Evolutionary conservation across 169 alveolate genomes (phyloP), one percentile per base, ranked within the genome.

Genomic region (Plasmodium reichenowi): DNA sequence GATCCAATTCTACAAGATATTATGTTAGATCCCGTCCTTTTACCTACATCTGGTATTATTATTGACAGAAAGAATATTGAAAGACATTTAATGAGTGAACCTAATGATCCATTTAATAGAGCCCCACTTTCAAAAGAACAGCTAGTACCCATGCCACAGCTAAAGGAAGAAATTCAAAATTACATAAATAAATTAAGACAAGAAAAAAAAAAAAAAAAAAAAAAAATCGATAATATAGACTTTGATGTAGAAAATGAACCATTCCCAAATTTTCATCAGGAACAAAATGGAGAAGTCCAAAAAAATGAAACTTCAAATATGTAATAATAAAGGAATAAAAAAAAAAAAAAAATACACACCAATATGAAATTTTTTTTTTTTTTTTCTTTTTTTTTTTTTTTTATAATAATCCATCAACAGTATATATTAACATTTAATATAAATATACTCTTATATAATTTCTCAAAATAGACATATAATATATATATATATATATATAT

Each of bases 101-200:
- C 98, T 8, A 94, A 95, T 26, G 99, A 97, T 56, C 99, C 99
- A 4, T 97, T 97, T 94, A 97, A 96, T 85, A 92, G 99, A 93
- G 94, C 86, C 9, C 98, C 98, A 1, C 96, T 97, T 72, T 92
- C 96, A 15, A 95, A 93, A 70, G 96, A 93, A 20, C 96, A 96
- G 54, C 92, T 97, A 45, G 93, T 97, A 47, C 98, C 98, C 10
- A 96, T 95, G 92, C 95, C 94, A 3, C 97, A 95, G 38, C 96
- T 97, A 70, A 96, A 93, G 66, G 92, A 94, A 63, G 95, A 91
- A 67, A 97, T 97, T 43, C 90, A 76, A 10, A 88, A 58, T 45
- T 95, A 93, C 64, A 58, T 95, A 71, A 47, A 68, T 20, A 85
- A 94, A 26, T 45, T 94, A 62, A 83, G 89, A 43, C 88, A 72